Percentiles rank a stretch among this genome's conserved stretches.
These are phyloP conservation scores for Xylaria bambusicola DNA, from an alignment of 495 filamentous ascomycete genomes.

Conservation along the genomic window DNA sequence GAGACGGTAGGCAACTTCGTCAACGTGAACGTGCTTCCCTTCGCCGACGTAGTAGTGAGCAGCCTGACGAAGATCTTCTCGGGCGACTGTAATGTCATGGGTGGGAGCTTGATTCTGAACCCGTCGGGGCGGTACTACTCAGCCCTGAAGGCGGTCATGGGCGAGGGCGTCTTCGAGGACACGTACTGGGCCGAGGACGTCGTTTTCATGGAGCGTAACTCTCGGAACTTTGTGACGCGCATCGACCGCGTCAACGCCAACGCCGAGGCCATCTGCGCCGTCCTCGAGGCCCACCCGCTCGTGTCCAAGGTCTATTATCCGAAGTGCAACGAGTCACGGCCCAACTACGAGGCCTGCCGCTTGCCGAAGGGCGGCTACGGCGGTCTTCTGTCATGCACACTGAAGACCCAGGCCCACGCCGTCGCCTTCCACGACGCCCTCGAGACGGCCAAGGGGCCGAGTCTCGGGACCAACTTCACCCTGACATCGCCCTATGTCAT, in stretches of 20 bases:
- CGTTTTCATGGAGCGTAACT: constrained; percentile 94
- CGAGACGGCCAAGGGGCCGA: constrained; percentile 89
- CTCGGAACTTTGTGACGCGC: constrained; percentile 82
- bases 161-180: constrained; percentile 69
- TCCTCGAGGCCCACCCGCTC: constrained; percentile 55
- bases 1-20: constrained; percentile 96
- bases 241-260: constrained; percentile 85
- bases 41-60: constrained; percentile 88
- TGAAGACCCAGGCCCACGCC: constrained; percentile 68
- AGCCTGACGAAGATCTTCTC: constrained; percentile 97
- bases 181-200: constrained; percentile 92
- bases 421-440: constrained; percentile 82
- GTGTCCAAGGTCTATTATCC: constrained; percentile 89
- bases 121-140: constrained; percentile 73
- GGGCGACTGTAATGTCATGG: constrained; percentile 98
- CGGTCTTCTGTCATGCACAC: constrained; percentile 81
- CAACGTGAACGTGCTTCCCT: constrained; percentile 88
- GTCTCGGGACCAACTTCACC: constrained; percentile 96
- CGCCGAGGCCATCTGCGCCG: constrained; percentile 77
- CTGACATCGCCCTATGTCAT: constrained; percentile 86
- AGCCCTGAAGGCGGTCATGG: constrained; percentile 62
- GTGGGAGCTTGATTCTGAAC: constrained; percentile 84
- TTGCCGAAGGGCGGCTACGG: constrained; percentile 83
- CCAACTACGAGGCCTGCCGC: constrained; percentile 76
- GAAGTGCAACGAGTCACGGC: constrained; percentile 66